Base-by-base conservation (phyloP, 2,329 filamentous ascomycete species). In the Epichloe coenophiala region DNA sequence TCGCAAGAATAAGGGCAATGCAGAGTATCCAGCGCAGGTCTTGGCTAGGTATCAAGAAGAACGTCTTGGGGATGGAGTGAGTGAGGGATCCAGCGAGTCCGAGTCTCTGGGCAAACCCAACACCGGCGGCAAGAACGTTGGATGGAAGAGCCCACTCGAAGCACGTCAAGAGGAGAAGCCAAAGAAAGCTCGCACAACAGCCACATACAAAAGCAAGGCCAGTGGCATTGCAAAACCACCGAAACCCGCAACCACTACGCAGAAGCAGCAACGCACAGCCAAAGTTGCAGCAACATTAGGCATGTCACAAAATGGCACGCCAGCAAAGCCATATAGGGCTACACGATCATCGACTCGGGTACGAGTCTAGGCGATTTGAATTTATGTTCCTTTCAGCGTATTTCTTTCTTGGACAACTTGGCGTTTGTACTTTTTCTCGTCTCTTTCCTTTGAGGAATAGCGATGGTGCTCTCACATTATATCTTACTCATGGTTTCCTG, bases 271-370 rank as follows among this genome's bases (percentile, higher is more conserved):
- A 54, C 59, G 58, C 43, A 52, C 58, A 9, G 51, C 59, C 45
- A 60, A 60, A 53, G 54, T 63, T 43, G 63, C 65, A 2, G 60
- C 63, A 46, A 59, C 56, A 36, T 54, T 67, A 50, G 64, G 63
- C 44, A 65, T 63, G 62, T 60, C 59, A 38, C 57, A 57, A 31
- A 68, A 65, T 31, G 63, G 64, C 42, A 67, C 65, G 7, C 65
- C 65, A 5, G 63, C 60, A 31, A 66, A 63, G 49, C 58, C 62
- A 21, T 57, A 55, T 45, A 59, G 64, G 23, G 54, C 63, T 47
- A 66, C 64, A 36, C 61, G 64, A 37, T 58, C 64, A 23, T 54
- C 60, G 8, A 40, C 51, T 35, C 49, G 51, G 19, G 45, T 27
- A 21, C 45, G 46, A 48, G 45, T 38, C 37, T 53, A 42, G 43